Percentiles rank a stretch among this genome's conserved stretches.
Conservation (phyloP, 208 protist species). For the Trypanosoma melophagium region DNA sequence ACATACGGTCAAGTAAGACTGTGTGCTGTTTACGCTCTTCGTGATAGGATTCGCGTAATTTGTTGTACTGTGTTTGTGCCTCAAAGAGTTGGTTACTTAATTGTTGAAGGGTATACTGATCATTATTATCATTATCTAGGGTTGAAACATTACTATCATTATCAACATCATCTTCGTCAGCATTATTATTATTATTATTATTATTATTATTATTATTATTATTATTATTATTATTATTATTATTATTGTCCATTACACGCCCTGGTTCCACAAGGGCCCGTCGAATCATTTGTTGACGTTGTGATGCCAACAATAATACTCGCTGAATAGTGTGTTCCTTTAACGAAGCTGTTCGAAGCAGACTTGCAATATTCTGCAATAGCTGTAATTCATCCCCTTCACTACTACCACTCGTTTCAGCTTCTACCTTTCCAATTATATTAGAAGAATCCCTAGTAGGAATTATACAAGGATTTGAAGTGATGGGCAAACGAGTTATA, state of each 20-base stretch:
- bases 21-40: conserved; percentile 58
- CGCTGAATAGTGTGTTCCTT: conserved; percentile 61
- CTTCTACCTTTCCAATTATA: background rate
- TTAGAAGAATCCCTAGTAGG: background rate
- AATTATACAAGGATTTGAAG: background rate
- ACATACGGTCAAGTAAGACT: conserved; percentile 66
- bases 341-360: conserved; percentile 54
- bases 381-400: conserved; percentile 18
- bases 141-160: conserved; percentile 11
- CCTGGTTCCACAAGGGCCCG: background rate
- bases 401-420: background rate
- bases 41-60: conserved; percentile 47
- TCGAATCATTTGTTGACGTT: conserved; percentile 22
- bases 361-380: conserved; percentile 40
- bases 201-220: background rate
- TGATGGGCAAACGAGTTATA: background rate
- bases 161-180: conserved; percentile 10
- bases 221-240: background rate
- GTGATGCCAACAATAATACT: conserved; percentile 44
- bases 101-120: conserved; percentile 9
- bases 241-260: background rate
- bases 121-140: conserved; percentile 25
- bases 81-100: conserved; percentile 50
- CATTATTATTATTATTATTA: conserved; percentile 3
- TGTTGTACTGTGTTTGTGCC: conserved; percentile 36